These are phyloP conservation scores for Lycium ferocissimum DNA, from an alignment of 257 asterid species.

Conservation along the genomic window DNA sequence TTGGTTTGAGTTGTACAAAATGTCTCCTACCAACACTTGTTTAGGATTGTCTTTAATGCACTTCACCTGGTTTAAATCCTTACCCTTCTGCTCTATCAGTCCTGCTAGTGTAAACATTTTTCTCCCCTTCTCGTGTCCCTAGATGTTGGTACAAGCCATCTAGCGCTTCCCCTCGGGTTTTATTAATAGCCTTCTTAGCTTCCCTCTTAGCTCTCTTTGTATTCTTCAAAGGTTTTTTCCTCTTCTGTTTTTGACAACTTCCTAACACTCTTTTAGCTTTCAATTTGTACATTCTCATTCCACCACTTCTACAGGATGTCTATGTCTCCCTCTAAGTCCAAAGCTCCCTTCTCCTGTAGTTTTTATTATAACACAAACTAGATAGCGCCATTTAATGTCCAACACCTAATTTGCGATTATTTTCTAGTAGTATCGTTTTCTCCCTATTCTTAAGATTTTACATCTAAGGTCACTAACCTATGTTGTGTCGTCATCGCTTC, in stretches of 20 bases:
- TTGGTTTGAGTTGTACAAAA: neutral
- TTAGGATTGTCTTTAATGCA: neutral
- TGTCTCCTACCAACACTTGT: neutral
- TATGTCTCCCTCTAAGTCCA: neutral
- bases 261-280: neutral
- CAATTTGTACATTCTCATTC: neutral
- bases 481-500: neutral
- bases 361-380: neutral
- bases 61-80: neutral
- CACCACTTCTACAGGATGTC: neutral
- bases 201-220: neutral
- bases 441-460: neutral
- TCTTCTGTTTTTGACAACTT: neutral
- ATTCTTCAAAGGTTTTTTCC: neutral
- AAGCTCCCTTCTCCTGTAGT: neutral
- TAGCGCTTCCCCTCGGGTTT: neutral
- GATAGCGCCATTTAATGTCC: neutral
- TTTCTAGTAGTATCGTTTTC: neutral
- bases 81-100: neutral
- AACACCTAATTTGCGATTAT: neutral
- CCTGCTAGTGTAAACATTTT: neutral
- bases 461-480: neutral
- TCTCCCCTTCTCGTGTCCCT: neutral
- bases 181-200: neutral
- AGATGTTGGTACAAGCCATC: neutral